These are phyloP conservation scores for Xylaria sp. DNA, from an alignment of 2,329 filamentous ascomycete genomes.

Conservation along the genomic window DNA sequence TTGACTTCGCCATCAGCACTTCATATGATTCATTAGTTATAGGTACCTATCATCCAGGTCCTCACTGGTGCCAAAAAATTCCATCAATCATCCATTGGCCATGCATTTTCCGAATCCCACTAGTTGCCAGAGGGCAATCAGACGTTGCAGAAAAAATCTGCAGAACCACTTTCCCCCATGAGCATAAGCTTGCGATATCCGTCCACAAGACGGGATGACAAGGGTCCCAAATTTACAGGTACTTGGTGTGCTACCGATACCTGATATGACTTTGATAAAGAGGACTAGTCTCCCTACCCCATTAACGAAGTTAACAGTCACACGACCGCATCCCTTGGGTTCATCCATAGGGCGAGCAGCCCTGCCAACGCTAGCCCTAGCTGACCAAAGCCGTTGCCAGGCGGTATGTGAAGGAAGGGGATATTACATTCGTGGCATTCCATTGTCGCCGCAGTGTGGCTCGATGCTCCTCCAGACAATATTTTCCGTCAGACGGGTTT, in stretches of 20 bases:
- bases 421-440: slow-evolving; percentile 6
- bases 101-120: neutral
- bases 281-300: neutral
- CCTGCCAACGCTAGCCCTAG: slow-evolving; percentile 5
- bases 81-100: neutral
- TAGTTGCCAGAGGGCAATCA: neutral
- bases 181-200: neutral
- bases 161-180: no score
- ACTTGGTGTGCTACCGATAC: neutral
- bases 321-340: slow-evolving; percentile 17
- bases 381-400: slow-evolving; percentile 1
- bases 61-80: neutral
- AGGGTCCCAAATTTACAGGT: neutral
- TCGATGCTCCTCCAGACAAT: neutral
- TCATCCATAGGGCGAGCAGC: slow-evolving; percentile 6
- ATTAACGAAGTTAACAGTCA: slow-evolving; percentile 18
- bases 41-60: no score
- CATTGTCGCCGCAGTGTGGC: slow-evolving; percentile 15
- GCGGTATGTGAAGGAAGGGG: slow-evolving; percentile 10
- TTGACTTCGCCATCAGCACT: no score
- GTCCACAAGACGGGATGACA: slow-evolving; percentile 20
- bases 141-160: neutral
- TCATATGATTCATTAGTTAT: no score
- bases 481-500: slow-evolving; percentile 9
- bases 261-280: neutral